Evolutionary conservation across 768 basidiomycete species (phyloP).

Genomic region (Mycena vulgaris): DNA sequence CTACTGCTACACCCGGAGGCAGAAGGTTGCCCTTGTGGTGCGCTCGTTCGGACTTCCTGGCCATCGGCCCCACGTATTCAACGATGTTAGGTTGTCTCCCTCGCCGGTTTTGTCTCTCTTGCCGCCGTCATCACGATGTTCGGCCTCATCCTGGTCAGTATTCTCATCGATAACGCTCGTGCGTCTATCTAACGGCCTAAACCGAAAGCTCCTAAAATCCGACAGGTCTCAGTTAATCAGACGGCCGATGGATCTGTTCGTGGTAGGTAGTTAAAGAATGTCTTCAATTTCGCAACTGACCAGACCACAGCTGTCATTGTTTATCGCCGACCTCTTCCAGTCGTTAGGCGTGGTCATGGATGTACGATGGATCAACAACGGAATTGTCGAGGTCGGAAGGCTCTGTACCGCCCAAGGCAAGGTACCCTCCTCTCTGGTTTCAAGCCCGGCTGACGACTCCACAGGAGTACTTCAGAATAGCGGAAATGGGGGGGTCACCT

Average conservation of each 20-base stretch:
- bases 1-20: conserved; percentile 23
- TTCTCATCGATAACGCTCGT: no score
- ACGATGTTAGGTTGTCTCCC: conserved; percentile 1
- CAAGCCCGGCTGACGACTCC: background rate
- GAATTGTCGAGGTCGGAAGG: conserved; percentile 5
- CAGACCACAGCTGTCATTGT: conserved; percentile 22
- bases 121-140: conserved; percentile 6
- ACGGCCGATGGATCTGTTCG: conserved; percentile 19
- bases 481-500: background rate
- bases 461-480: conserved; percentile 18
- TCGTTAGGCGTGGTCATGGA: conserved; percentile 26
- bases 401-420: conserved; percentile 29
- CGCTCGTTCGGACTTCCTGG: background rate
- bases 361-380: conserved; percentile 21
- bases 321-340: conserved; percentile 26
- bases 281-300: background rate
- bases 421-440: background rate
- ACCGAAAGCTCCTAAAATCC: background rate
- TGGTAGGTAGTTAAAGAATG: background rate
- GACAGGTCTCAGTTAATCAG: background rate
- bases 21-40: conserved; percentile 23
- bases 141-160: conserved; percentile 1
- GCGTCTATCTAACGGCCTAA: background rate
- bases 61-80: background rate
- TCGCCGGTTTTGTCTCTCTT: conserved; percentile 8